A percentile compares a stretch with the other conserved stretches of the same genome.
Evolutionary conservation across 768 basidiomycete species (phyloP).

Genomic region (Cystobasidium onofrii): DNA sequence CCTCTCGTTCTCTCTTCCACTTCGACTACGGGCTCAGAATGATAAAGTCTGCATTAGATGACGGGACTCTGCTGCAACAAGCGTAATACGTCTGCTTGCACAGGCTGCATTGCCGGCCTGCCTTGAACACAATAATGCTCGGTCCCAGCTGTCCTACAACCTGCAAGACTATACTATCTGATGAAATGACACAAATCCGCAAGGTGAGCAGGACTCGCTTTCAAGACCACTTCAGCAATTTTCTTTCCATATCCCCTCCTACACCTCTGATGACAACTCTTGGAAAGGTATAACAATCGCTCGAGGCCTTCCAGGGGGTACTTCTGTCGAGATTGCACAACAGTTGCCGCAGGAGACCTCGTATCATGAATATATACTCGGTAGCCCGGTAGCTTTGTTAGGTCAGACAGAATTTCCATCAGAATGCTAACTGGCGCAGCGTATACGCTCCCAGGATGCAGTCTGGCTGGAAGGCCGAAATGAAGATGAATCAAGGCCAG

Average conservation of each 20-base stretch:
- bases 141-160: no score
- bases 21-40: no score
- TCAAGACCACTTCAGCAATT: not conserved
- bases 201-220: no score
- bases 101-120: no score
- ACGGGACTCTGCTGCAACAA: no score
- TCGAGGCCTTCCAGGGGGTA: not conserved
- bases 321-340: not conserved
- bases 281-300: not conserved
- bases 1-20: no score
- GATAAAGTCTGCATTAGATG: no score
- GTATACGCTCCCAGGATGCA: not conserved
- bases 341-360: not conserved
- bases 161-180: no score
- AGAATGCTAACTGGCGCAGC: not conserved
- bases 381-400: not conserved
- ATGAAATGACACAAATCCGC: no score
- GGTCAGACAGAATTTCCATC: not conserved
- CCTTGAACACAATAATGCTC: no score
- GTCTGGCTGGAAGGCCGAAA: not conserved
- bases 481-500: constrained; percentile 1
- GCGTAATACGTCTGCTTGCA: no score
- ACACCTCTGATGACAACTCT: not conserved
- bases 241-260: not conserved
- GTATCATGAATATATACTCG: not conserved